Conservation (phyloP, 805 yeast genomes). For the Sugiyamaella floridensis region DNA sequence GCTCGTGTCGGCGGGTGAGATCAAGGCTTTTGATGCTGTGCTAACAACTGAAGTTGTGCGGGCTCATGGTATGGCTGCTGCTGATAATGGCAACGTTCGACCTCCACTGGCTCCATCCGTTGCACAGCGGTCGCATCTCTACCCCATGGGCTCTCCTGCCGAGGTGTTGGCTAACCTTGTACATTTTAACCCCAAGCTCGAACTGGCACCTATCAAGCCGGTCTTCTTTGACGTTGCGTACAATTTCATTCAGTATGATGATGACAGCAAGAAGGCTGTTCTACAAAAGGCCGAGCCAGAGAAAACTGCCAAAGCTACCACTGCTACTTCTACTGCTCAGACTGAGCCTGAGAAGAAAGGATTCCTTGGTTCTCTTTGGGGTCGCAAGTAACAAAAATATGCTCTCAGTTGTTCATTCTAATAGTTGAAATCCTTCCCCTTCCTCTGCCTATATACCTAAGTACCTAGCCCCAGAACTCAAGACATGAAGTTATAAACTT, state of each 20-base stretch:
- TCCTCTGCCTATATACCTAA: no score
- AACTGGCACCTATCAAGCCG: conserved; percentile 73
- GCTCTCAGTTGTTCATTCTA: background rate
- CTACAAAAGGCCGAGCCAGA: conserved; percentile 17
- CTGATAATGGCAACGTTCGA: conserved; percentile 19
- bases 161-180: conserved; percentile 25
- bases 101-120: conserved; percentile 24
- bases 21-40: background rate
- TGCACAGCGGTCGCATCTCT: conserved; percentile 40
- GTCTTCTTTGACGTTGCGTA: conserved; percentile 86
- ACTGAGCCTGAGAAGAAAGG: conserved; percentile 49
- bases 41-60: conserved; percentile 10
- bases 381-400: conserved; percentile 5
- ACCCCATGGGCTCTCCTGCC: conserved; percentile 30
- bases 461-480: no score
- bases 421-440: background rate
- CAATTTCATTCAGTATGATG: conserved; percentile 57
- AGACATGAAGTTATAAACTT: no score
- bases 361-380: conserved; percentile 47
- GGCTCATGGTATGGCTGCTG: conserved; percentile 33
- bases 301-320: conserved; percentile 9
- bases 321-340: conserved; percentile 21
- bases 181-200: conserved; percentile 34
- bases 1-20: background rate
- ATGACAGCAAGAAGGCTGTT: conserved; percentile 8